Evolutionary conservation across 2,329 filamentous ascomycete species (phyloP).

Genomic region (Trichocomaceae sp.): DNA sequence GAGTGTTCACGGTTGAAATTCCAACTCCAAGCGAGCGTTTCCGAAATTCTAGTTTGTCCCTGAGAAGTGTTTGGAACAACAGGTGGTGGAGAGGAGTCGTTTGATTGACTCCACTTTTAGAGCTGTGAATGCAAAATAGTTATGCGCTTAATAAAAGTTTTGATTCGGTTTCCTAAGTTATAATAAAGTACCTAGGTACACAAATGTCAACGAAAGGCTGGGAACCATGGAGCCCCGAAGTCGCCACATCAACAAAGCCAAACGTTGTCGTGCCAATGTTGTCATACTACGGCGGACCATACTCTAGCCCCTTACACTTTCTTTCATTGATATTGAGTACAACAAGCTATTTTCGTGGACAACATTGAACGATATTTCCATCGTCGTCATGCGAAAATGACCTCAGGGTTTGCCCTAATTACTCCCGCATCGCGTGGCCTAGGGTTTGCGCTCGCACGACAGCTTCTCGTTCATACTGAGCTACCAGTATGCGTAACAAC

Average conservation of each 20-base stretch:
- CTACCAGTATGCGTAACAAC: slow-evolving; percentile 57
- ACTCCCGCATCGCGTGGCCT: slow-evolving; percentile 59
- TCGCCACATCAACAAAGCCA: not conserved
- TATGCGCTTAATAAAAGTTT: not conserved
- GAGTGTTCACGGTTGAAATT: not conserved
- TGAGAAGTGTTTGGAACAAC: not conserved
- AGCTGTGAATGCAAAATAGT: not conserved
- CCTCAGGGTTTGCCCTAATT: slow-evolving; percentile 22
- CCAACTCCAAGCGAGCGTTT: too few relatives aligned
- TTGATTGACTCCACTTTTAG: not conserved
- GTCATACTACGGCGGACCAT: not conserved
- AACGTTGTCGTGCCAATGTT: not conserved
- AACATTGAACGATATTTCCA: not conserved
- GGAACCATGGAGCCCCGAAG: not conserved
- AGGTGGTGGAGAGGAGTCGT: not conserved
- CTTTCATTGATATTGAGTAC: not conserved
- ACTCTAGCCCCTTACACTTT: not conserved
- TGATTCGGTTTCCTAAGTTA: not conserved
- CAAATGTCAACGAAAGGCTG: not conserved
- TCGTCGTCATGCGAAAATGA: not conserved
- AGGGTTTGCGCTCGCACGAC: slow-evolving; percentile 54
- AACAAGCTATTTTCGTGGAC: too few relatives aligned
- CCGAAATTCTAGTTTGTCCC: not conserved
- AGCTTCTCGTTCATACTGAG: slow-evolving; percentile 50
- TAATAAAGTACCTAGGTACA: not conserved